Evolutionary conservation across 1,139 yeast species (phyloP), one percentile per base, ranked within the genome.

Genomic region (Suhomyces bokatorum): DNA sequence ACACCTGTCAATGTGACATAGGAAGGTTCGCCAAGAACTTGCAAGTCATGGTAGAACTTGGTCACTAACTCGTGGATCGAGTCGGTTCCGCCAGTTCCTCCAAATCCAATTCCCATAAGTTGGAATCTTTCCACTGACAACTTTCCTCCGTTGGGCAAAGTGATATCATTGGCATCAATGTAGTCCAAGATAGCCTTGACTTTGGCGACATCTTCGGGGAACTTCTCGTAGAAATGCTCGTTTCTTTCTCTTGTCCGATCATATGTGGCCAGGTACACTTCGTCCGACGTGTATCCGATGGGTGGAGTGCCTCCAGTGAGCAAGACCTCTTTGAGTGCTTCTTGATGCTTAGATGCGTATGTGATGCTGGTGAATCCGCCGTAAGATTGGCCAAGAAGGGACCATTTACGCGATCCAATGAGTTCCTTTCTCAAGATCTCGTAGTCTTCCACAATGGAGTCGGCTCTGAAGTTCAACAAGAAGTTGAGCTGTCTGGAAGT

Each of bases 231-330:
- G 57, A 69, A 79, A 40, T 72, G 79, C 16, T 51, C 49, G 54
- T 80, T 80, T 44, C 83, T 61, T 41, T 77, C 80, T 16, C 47
- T 61, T 6, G 81, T 75, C 16, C 80, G 60, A 30, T 63, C 55
- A 45, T 73, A 77, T 3, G 83, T 76, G 2, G 76, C 76, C 12
- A 44, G 44, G 53, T 79, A 79, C 11, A 80, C 83, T 35, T 75
- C 73, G 43, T 76, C 80, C 2, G 75, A 73, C 1, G 63, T 54
- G 34, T 53, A 54, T 5, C 66, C 67, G 8, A 76, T 59, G 0
- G 85, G 85, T 1, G 85, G 84, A 14, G 80, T 68, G 3, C 85
- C 85, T 4, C 84, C 85, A 2, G 85, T 75, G 15, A 79, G 58
- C 17, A 79, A 54, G 7, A 71, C 73, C 40, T 69, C 73, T 39